Evolutionary conservation across 2,329 filamentous ascomycete species (phyloP).

Genomic region (Escovopsis sp.): DNA sequence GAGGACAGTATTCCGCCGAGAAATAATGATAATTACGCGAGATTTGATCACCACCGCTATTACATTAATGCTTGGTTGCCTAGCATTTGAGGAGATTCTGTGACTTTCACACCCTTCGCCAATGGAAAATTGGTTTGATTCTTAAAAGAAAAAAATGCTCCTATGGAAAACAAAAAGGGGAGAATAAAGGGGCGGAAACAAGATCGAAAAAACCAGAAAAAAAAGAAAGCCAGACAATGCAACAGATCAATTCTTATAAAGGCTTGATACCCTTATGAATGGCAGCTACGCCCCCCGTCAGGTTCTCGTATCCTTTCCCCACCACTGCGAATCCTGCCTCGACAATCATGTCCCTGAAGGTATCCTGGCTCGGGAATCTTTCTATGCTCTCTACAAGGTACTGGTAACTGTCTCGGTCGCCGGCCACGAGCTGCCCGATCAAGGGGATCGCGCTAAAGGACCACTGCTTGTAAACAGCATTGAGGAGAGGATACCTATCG

Average conservation of each 20-base stretch:
- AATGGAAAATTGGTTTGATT: too few species aligned
- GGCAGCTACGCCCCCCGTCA: conserved; percentile 84
- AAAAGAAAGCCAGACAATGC: too few species aligned
- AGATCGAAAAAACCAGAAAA: conserved; percentile 3
- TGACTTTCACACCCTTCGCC: too few species aligned
- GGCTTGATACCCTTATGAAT: conserved; percentile 96
- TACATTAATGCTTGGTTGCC: too few species aligned
- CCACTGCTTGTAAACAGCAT: conserved; percentile 87
- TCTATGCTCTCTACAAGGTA: conserved; percentile 98
- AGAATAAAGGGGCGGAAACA: conserved; percentile 8
- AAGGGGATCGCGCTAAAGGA: conserved; percentile 88
- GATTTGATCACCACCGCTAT: too few species aligned
- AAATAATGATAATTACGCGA: background rate
- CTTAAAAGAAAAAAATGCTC: too few species aligned
- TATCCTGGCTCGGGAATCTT: conserved; percentile 70
- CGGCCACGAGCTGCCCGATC: conserved; percentile 88
- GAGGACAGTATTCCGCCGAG: background rate
- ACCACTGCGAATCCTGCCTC: conserved; percentile 76
- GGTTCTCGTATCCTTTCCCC: conserved; percentile 71
- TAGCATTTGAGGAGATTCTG: too few species aligned
- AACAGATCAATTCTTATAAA: conserved; percentile 13
- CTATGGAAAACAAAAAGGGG: background rate
- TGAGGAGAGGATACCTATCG: conserved; percentile 61
- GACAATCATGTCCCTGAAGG: conserved; percentile 71
- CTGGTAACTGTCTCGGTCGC: conserved; percentile 91